Conservation (phyloP, 345 rosid genomes). For the Pseudoturritis turrita region DNA sequence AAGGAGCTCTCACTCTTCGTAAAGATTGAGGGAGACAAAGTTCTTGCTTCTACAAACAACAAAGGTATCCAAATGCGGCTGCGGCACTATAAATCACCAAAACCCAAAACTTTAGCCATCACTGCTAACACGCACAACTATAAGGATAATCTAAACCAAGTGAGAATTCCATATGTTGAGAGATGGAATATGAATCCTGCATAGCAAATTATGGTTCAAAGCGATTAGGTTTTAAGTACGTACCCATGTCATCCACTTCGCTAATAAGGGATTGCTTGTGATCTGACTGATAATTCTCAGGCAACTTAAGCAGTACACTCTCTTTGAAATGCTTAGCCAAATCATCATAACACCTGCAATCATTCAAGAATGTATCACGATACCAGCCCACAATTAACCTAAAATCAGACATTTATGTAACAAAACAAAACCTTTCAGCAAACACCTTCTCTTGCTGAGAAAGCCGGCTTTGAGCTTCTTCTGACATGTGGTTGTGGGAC, state of each 20-base stretch:
- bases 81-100: slow-evolving; percentile 42
- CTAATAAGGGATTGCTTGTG: slow-evolving; percentile 75
- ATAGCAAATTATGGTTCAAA: background rate
- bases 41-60: slow-evolving; percentile 60
- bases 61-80: slow-evolving; percentile 63
- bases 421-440: slow-evolving; percentile 49
- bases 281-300: slow-evolving; percentile 67
- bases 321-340: slow-evolving; percentile 64
- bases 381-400: background rate
- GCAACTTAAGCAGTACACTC: slow-evolving; percentile 64
- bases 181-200: background rate
- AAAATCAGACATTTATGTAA: background rate
- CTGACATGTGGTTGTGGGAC: slow-evolving; percentile 53
- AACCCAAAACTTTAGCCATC: background rate
- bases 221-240: background rate
- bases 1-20: slow-evolving; percentile 31
- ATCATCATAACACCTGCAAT: slow-evolving; percentile 51
- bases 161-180: background rate
- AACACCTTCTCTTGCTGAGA: slow-evolving; percentile 58
- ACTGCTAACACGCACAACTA: background rate
- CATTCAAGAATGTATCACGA: background rate
- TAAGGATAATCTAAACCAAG: background rate
- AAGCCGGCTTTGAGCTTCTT: slow-evolving; percentile 46
- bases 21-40: slow-evolving; percentile 46
- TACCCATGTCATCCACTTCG: slow-evolving; percentile 91